These are phyloP conservation scores for Pseudonitzschia multistriata DNA, from an alignment of 108 stramenopile species.

Conservation along the genomic window DNA sequence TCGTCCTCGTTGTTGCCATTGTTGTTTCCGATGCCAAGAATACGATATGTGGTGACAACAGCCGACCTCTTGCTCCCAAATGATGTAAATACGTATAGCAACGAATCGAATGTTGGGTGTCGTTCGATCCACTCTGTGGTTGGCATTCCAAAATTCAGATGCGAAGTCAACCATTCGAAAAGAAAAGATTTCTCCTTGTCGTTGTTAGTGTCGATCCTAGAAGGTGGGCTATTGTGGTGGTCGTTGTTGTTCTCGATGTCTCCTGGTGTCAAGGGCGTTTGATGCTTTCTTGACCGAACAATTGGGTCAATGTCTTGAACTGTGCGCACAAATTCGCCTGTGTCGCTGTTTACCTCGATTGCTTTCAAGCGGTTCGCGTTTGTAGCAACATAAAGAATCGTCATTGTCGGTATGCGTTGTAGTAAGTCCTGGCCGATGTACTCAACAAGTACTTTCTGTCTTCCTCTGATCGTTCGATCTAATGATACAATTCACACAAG, in stretches of 20 bases:
- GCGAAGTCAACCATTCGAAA: neutral
- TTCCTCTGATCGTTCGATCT: too few species aligned
- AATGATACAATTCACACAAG: too few species aligned
- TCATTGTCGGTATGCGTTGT: too few species aligned
- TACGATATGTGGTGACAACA: constrained; percentile 27
- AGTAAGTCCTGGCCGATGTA: too few species aligned
- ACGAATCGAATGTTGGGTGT: constrained; percentile 23
- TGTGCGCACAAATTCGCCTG: constrained; percentile 16
- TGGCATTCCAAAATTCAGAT: neutral
- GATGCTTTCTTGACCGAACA: neutral
- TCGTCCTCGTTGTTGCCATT: neutral
- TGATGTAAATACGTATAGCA: constrained; percentile 26
- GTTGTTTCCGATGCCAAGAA: neutral
- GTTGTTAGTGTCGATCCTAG: neutral
- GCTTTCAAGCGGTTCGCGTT: constrained; percentile 21
- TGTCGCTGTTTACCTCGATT: constrained; percentile 16
- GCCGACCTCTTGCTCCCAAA: constrained; percentile 9
- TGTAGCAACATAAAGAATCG: constrained; percentile 20
- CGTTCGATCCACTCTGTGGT: constrained; percentile 27
- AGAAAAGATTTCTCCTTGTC: neutral
- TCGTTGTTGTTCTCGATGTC: neutral
- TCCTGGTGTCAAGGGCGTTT: neutral
- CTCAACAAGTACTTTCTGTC: too few species aligned
- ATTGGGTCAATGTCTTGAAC: constrained; percentile 20
- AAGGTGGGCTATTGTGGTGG: neutral